Percentiles rank a stretch among this genome's conserved stretches.
These are phyloP conservation scores for Spergularia bocconei DNA, from an alignment of 148 eudicot genomes.

Conservation along the genomic window DNA sequence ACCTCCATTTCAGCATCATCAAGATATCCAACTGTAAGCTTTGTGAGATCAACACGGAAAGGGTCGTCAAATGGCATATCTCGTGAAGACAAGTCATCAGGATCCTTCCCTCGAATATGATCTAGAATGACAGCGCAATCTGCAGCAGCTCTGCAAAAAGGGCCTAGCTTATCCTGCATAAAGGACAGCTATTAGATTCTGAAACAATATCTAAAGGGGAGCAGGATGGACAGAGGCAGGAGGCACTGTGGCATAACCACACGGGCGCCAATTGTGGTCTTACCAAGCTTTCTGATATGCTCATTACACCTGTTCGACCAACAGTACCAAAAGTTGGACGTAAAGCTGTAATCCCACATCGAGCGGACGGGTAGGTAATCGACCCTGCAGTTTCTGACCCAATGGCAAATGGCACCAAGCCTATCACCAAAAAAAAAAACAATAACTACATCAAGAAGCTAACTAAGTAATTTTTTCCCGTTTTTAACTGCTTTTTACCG, in stretches of 20 bases:
- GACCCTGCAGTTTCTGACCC: slow-evolving; percentile 96
- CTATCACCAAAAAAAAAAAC: slow-evolving; percentile 30
- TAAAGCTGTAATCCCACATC: slow-evolving; percentile 87
- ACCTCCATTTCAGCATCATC: slow-evolving; percentile 93
- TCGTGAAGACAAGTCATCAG: slow-evolving; percentile 74
- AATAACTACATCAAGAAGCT: neutral
- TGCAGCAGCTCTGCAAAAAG: slow-evolving; percentile 82
- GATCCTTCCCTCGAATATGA: slow-evolving; percentile 77
- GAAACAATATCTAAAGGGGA: neutral
- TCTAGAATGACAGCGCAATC: slow-evolving; percentile 76
- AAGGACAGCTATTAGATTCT: neutral
- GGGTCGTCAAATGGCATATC: slow-evolving; percentile 65
- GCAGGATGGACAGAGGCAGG: neutral
- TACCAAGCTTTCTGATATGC: slow-evolving; percentile 92
- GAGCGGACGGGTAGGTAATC: slow-evolving; percentile 78
- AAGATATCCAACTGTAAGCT: slow-evolving; percentile 82
- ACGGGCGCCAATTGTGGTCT: neutral
- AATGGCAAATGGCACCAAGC: slow-evolving; percentile 91
- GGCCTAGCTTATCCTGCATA: slow-evolving; percentile 87
- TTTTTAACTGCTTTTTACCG: neutral
- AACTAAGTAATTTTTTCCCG: neutral
- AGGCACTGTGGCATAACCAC: neutral
- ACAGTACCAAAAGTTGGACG: slow-evolving; percentile 85
- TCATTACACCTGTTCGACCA: slow-evolving; percentile 90
- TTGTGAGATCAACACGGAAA: slow-evolving; percentile 66